Evolutionary conservation across 768 basidiomycete genomes (phyloP), one percentile per base, ranked within the genome.

Genomic region (Amanita exitialis): DNA sequence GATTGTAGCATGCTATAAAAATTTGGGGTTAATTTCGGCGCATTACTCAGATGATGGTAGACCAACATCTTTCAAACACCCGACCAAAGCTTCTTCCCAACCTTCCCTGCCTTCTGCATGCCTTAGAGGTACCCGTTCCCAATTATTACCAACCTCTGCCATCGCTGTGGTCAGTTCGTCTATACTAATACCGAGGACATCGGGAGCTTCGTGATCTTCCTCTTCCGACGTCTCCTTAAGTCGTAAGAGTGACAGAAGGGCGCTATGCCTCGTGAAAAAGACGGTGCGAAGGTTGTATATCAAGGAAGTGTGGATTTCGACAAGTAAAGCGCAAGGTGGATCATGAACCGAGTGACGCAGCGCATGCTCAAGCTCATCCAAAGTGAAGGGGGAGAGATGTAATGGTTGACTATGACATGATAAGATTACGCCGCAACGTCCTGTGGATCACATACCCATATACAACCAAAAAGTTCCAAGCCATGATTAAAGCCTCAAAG

Each of bases 381-480:
- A 72, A 0, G 93, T 85, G 64, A 97, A 89, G 10, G 83, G 71
- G 10, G 94, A 94, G 15, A 99, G 67, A 54, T 87, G 83, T 13
- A 98, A 73, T 1, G 94, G 86, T 75, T 86, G 83, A 4, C 95
- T 96, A 27, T 41, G 13, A 37, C 28, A 49, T 53, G 35, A 37
- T 52, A 58, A 48, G 53, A 27, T 37, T 39, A 36, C 25, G 4
- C 43, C 35, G 21, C 12, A 20, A 27, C 39, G 9, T 21, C 39
- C 15, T 27, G n/a, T 53, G 20, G 38, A 55, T 15, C 27, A 67
- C 81, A 59, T 63, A 96, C 96, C 93, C 91, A 66, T 94, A 94
- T 47, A 92, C 85, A 48, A 90, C 85, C 50, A 98, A 66, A 65
- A 95, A 95, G 66, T 90, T 93, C 94, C 94, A 99, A 7, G 81